Percentiles rank a stretch among this genome's conserved stretches.
These are phyloP conservation scores for Pseudogymnoascus sp. DNA, from an alignment of 2,329 filamentous ascomycete genomes.

Conservation along the genomic window DNA sequence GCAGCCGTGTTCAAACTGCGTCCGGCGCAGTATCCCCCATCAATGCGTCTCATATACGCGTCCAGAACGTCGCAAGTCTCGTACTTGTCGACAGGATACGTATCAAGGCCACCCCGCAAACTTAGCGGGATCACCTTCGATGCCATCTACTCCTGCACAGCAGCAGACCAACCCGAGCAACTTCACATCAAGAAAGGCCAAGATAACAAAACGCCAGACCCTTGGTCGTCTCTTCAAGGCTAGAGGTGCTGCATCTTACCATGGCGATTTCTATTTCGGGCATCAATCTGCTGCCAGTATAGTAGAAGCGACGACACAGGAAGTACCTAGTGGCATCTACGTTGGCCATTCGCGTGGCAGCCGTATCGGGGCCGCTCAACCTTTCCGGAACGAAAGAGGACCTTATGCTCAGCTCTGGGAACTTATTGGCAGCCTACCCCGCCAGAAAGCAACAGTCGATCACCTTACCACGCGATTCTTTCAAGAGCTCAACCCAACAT, in stretches of 20 bases:
- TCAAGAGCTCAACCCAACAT: slow-evolving; percentile 30
- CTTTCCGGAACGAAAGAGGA: slow-evolving; percentile 25
- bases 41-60: neutral
- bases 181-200: neutral
- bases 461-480: slow-evolving; percentile 30
- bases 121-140: neutral
- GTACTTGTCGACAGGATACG: neutral
- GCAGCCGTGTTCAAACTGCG: slow-evolving; percentile 11
- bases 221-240: slow-evolving; percentile 27
- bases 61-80: neutral
- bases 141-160: neutral
- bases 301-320: slow-evolving; percentile 25
- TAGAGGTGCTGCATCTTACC: slow-evolving; percentile 26
- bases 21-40: slow-evolving; percentile 11
- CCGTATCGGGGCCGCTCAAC: slow-evolving; percentile 19
- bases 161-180: neutral
- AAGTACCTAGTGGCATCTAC: slow-evolving; percentile 17
- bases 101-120: neutral
- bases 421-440: slow-evolving; percentile 31
- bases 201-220: slow-evolving; percentile 2
- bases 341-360: slow-evolving; percentile 13
- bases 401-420: slow-evolving; percentile 35
- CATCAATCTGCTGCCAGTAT: slow-evolving; percentile 28
- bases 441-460: slow-evolving; percentile 31
- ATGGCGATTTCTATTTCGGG: slow-evolving; percentile 29